These are phyloP conservation scores for Yarrowia bubula DNA, from an alignment of 805 yeast genomes.

Conservation along the genomic window DNA sequence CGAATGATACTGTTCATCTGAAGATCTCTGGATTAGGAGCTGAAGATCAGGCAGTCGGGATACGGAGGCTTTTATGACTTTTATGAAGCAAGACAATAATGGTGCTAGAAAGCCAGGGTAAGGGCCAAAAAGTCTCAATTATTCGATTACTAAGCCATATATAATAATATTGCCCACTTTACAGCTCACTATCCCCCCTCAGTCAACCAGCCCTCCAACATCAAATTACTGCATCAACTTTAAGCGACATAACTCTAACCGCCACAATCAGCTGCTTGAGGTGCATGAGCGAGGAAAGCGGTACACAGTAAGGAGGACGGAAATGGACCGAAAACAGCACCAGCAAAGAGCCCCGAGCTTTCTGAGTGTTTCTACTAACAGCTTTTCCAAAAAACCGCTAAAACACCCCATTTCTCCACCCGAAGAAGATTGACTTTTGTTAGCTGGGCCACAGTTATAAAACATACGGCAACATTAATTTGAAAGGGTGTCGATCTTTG, in stretches of 20 bases:
- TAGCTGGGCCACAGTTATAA: not conserved
- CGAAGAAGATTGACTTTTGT: slow-evolving; percentile 4
- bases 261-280: slow-evolving; percentile 13
- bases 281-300: not conserved
- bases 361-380: no score
- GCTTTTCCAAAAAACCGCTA: no score
- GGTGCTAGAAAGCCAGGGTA: no score
- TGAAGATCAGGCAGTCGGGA: no score
- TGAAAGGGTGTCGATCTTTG: not conserved
- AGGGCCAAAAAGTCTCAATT: no score
- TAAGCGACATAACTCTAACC: not conserved
- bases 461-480: slow-evolving; percentile 6
- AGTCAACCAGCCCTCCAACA: not conserved
- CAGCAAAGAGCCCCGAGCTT: no score
- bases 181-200: not conserved
- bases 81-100: no score
- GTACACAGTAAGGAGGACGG: not conserved
- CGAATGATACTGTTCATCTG: not conserved
- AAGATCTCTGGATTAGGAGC: not conserved
- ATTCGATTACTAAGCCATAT: no score
- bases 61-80: no score
- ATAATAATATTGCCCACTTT: not conserved
- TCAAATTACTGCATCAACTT: not conserved
- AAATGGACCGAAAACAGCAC: not conserved
- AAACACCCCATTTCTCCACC: not conserved